Conservation (phyloP, 192 early-diverging fungal genomes). For the Spinellus fusiger region DNA sequence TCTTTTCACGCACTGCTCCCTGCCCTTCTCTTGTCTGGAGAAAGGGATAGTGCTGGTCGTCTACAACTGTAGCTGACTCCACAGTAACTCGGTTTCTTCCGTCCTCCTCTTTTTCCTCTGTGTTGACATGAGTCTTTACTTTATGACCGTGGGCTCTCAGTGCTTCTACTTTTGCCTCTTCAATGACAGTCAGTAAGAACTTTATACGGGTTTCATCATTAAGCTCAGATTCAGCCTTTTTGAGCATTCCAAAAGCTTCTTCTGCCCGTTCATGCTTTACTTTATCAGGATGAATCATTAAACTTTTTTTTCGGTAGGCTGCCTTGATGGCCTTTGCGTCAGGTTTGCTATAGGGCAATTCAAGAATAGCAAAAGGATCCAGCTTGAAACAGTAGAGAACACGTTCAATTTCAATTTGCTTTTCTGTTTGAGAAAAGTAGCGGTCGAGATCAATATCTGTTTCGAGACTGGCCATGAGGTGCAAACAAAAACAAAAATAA, state of each 20-base stretch:
- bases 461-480: neutral
- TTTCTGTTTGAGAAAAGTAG: constrained; percentile 43
- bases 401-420: constrained; percentile 55
- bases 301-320: constrained; percentile 54
- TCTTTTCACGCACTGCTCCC: constrained; percentile 37
- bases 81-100: constrained; percentile 11
- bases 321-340: constrained; percentile 45
- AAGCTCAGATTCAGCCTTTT: constrained; percentile 55
- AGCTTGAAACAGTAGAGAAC: constrained; percentile 46
- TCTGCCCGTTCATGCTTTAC: constrained; percentile 44
- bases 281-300: constrained; percentile 61
- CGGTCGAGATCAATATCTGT: constrained; percentile 38
- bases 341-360: constrained; percentile 36
- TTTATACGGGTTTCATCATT: constrained; percentile 37
- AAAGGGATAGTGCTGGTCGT: constrained; percentile 31
- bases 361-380: constrained; percentile 52
- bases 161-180: constrained; percentile 48
- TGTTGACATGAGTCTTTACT: constrained; percentile 13
- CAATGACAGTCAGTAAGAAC: constrained; percentile 44
- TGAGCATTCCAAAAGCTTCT: constrained; percentile 50
- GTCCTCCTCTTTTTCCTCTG: constrained; percentile 29
- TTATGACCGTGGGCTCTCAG: constrained; percentile 26
- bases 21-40: constrained; percentile 39
- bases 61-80: constrained; percentile 19
- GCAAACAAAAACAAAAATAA: too few relatives aligned